These are phyloP conservation scores for Cichorium intybus DNA, from an alignment of 140 eudicot species.

Conservation along the genomic window DNA sequence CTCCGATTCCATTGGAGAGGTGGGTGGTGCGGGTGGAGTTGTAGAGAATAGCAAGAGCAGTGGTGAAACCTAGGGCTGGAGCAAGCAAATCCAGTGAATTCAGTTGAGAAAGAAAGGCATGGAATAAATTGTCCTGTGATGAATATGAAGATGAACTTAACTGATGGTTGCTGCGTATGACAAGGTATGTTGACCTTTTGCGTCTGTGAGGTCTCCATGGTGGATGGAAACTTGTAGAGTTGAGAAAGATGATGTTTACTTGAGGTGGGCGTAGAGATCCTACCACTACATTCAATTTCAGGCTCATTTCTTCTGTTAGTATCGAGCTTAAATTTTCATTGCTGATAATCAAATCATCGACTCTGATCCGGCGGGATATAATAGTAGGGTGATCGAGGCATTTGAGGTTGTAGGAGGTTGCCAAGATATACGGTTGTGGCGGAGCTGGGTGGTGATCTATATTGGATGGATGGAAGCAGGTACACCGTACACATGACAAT, in stretches of 20 bases:
- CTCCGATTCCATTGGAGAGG: conserved; percentile 31
- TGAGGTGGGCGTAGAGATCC: not conserved
- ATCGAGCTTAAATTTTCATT: not conserved
- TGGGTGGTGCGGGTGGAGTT: conserved; percentile 2
- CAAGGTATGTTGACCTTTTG: not conserved
- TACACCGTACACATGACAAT: conserved; percentile 9
- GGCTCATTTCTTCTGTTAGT: conserved; percentile 6
- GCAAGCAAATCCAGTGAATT: conserved; percentile 38
- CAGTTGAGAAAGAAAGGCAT: conserved; percentile 35
- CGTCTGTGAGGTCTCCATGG: conserved; percentile 45
- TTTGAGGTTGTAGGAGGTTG: not conserved
- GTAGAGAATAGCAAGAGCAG: conserved; percentile 51
- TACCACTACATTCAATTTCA: conserved; percentile 1
- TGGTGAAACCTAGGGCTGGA: conserved; percentile 58
- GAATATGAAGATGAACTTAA: conserved; percentile 23
- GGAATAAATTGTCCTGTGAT: conserved; percentile 28
- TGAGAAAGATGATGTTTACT: not conserved
- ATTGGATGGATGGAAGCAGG: not conserved
- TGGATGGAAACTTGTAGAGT: conserved; percentile 15
- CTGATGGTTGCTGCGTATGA: not conserved
- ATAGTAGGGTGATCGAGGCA: not conserved
- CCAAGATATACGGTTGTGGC: not conserved
- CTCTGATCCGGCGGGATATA: not conserved
- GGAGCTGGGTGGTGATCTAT: not conserved
- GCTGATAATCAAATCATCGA: not conserved